These are phyloP conservation scores for Gnomoniopsis smithogilvyi DNA, from an alignment of 2,329 filamentous ascomycete genomes.

Conservation along the genomic window DNA sequence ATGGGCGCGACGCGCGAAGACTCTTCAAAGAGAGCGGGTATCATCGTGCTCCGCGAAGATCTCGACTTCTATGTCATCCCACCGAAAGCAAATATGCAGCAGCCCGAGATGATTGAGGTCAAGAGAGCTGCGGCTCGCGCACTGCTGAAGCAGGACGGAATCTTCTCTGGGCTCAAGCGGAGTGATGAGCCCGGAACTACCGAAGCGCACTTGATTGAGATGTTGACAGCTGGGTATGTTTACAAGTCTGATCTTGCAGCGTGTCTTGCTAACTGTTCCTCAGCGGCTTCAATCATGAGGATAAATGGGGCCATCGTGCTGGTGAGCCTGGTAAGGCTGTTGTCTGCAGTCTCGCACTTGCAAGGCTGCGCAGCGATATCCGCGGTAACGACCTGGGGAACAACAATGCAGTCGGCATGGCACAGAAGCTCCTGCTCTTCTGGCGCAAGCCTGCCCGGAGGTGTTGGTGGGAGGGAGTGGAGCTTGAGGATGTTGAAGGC, in stretches of 20 bases:
- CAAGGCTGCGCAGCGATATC: constrained; percentile 88
- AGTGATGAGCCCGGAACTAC: constrained; percentile 96
- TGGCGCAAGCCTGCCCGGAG: constrained; percentile 95
- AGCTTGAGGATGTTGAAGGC: constrained; percentile 84
- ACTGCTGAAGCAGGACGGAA: constrained; percentile 85
- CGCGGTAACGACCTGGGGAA: constrained; percentile 68
- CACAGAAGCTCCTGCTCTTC: constrained; percentile 94
- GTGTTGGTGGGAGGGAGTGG: constrained; percentile 99
- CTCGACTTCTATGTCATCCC: constrained; percentile 97
- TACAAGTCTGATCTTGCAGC: background rate
- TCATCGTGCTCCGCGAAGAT: constrained; percentile 94
- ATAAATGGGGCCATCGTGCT: constrained; percentile 94
- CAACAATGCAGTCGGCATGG: constrained; percentile 88
- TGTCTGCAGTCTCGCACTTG: constrained; percentile 92
- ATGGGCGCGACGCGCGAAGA: constrained; percentile 63
- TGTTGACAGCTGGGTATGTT: constrained; percentile 93
- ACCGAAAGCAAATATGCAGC: constrained; percentile 76
- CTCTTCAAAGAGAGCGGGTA: constrained; percentile 89
- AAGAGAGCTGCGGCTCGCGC: constrained; percentile 88
- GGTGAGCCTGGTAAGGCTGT: constrained; percentile 98
- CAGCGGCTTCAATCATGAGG: constrained; percentile 95
- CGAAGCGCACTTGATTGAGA: constrained; percentile 97
- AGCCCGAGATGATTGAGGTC: constrained; percentile 90
- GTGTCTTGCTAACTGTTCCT: background rate
- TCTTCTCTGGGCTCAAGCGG: constrained; percentile 91